Evolutionary conservation across 768 basidiomycete genomes (phyloP).

Genomic region (Gymnopilus dilepis): DNA sequence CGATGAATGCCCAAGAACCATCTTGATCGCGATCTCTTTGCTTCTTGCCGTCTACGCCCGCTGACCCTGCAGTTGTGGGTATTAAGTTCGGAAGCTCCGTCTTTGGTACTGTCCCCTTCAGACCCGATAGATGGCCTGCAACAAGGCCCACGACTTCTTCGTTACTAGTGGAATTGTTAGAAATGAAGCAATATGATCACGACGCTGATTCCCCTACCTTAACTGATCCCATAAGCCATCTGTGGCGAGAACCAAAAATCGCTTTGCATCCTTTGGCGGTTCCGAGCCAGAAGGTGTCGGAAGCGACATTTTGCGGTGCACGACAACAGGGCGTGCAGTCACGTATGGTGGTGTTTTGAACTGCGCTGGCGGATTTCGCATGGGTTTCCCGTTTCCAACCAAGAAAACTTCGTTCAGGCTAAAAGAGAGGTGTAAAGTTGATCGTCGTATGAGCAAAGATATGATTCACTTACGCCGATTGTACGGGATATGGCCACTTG

Average conservation of each 20-base stretch:
- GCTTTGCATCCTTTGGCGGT: constrained; percentile 44
- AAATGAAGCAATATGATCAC: background rate
- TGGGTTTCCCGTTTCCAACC: constrained; percentile 59
- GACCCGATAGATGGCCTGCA: constrained; percentile 76
- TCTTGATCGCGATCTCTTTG: constrained; percentile 44
- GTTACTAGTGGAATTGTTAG: constrained; percentile 51
- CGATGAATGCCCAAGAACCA: constrained; percentile 78
- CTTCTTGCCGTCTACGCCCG: constrained; percentile 67
- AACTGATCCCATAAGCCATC: constrained; percentile 82
- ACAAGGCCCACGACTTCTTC: constrained; percentile 89
- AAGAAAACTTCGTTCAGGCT: constrained; percentile 69
- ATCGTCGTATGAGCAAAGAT: background rate
- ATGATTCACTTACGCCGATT: constrained; percentile 62
- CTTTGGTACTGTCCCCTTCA: constrained; percentile 69
- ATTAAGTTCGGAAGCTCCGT: constrained; percentile 58
- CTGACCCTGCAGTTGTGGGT: constrained; percentile 57
- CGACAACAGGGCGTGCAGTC: constrained; percentile 81
- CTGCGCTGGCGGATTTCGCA: constrained; percentile 62
- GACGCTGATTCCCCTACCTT: constrained; percentile 37
- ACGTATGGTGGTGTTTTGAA: constrained; percentile 95
- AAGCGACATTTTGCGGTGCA: constrained; percentile 72
- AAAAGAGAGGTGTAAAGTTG: constrained; percentile 8
- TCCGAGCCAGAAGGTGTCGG: constrained; percentile 36
- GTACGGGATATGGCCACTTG: constrained; percentile 80
- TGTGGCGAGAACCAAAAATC: constrained; percentile 90